These are phyloP conservation scores for Ustilago cynodontis DNA, from an alignment of 1,284 basidiomycete species.

Conservation along the genomic window DNA sequence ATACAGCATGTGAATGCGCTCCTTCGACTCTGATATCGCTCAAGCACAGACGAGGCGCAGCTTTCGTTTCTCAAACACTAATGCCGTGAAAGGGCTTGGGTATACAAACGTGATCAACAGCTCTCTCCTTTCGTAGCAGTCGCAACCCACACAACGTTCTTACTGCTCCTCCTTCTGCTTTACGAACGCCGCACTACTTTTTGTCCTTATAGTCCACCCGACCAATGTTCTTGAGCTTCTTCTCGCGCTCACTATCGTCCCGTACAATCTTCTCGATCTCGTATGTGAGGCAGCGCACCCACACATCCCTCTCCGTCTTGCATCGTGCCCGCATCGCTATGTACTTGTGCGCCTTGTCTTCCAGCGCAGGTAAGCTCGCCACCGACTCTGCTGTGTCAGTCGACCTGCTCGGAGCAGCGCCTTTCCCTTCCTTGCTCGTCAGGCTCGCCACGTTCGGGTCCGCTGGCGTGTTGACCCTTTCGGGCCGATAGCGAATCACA, in stretches of 20 bases:
- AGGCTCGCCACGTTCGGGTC: slow-evolving; percentile 32
- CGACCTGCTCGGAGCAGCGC: slow-evolving; percentile 3
- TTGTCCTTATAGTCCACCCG: slow-evolving; percentile 35
- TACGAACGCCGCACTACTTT: neutral
- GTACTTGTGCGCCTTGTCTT: slow-evolving; percentile 75
- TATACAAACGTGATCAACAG: neutral
- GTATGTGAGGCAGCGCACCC: slow-evolving; percentile 85
- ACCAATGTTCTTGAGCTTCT: slow-evolving; percentile 59
- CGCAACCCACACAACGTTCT: neutral
- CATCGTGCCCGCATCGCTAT: slow-evolving; percentile 80
- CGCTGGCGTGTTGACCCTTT: slow-evolving; percentile 45
- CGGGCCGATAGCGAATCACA: slow-evolving; percentile 64
- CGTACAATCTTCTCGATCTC: slow-evolving; percentile 81
- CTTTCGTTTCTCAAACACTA: neutral
- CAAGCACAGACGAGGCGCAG: neutral
- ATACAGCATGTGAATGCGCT: neutral
- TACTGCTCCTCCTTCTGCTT: neutral
- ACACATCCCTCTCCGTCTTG: slow-evolving; percentile 83
- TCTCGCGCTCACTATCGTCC: slow-evolving; percentile 65
- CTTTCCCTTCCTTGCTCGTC: slow-evolving; percentile 19
- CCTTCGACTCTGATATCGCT: neutral
- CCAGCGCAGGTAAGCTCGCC: slow-evolving; percentile 73
- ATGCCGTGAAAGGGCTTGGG: neutral
- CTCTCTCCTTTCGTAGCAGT: slow-evolving; percentile 1
- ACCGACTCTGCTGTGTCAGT: slow-evolving; percentile 4